A percentile compares a stretch with the other conserved stretches of the same genome.
Conservation (phyloP, 805 yeast genomes). For the Myxozyma neglecta region DNA sequence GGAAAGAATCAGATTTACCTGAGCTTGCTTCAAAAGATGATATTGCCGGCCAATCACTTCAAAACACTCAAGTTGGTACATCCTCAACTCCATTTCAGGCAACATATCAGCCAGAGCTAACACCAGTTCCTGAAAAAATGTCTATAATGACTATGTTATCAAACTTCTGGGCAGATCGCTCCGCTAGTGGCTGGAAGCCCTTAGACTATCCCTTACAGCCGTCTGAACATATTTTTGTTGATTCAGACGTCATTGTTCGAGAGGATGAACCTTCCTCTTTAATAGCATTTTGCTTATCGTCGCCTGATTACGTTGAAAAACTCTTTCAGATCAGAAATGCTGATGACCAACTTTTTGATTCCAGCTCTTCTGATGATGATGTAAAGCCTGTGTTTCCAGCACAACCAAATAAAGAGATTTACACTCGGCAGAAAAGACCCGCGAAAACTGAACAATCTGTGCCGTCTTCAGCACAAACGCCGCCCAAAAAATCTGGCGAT, state of each 20-base stretch:
- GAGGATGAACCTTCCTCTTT: constrained; percentile 96
- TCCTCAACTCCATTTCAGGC: neutral
- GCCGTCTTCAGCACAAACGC: constrained; percentile 10
- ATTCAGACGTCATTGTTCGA: constrained; percentile 87
- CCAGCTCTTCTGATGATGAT: constrained; percentile 23
- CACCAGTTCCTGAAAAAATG: constrained; percentile 53
- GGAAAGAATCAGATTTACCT: neutral
- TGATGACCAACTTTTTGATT: constrained; percentile 14
- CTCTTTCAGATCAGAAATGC: constrained; percentile 45
- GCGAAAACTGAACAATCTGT: neutral
- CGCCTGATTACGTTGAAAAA: constrained; percentile 75
- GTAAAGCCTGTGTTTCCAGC: constrained; percentile 5
- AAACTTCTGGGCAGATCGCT: constrained; percentile 95
- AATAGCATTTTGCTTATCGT: constrained; percentile 86
- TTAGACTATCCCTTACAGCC: constrained; percentile 76
- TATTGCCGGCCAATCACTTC: neutral
- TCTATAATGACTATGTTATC: constrained; percentile 80
- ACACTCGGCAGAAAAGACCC: constrained; percentile 5
- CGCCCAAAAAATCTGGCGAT: constrained; percentile 7
- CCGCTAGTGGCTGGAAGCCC: constrained; percentile 94
- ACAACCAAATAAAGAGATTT: constrained; percentile 18
- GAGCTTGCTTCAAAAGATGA: neutral
- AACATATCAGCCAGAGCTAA: constrained; percentile 19
- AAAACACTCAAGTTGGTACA: neutral
- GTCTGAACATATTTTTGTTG: constrained; percentile 88